Conservation (phyloP, 1,139 yeast genomes). For the Diutina mesorugosa region DNA sequence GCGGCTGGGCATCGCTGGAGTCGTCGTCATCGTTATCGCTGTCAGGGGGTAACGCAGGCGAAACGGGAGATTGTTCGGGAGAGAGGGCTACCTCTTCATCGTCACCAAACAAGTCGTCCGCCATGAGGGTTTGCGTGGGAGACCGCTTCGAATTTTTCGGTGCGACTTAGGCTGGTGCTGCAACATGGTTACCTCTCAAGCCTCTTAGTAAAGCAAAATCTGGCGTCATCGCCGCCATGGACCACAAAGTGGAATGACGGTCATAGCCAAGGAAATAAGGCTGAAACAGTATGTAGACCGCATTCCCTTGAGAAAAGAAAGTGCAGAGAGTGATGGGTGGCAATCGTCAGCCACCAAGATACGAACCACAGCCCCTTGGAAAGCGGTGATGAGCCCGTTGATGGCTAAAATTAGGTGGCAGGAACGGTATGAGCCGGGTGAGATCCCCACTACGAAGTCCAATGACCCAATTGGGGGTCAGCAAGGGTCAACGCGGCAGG, state of each 20-base stretch:
- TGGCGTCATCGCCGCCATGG: too few relatives aligned
- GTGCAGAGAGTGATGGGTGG: too few relatives aligned
- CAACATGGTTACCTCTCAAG: too few relatives aligned
- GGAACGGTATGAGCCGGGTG: too few relatives aligned
- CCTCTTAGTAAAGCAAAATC: too few relatives aligned
- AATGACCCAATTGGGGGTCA: too few relatives aligned
- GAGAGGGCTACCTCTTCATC: neutral
- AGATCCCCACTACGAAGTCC: too few relatives aligned
- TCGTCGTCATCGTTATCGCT: neutral
- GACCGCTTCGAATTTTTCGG: neutral
- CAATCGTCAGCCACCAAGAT: neutral
- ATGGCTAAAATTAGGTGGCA: neutral
- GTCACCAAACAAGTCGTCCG: conserved; percentile 1
- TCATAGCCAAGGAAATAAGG: too few relatives aligned
- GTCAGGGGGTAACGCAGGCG: neutral
- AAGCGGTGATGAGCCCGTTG: neutral
- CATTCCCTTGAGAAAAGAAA: too few relatives aligned
- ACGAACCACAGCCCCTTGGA: too few relatives aligned
- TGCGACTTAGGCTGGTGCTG: neutral
- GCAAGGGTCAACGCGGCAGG: neutral
- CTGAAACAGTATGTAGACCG: too few relatives aligned
- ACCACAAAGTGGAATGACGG: too few relatives aligned
- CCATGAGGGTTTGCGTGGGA: neutral
- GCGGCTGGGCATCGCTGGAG: conserved; percentile 4
- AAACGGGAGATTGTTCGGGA: neutral